Evolutionary conservation across 1,284 basidiomycete genomes (phyloP).

Genomic region (Malassezia nana): DNA sequence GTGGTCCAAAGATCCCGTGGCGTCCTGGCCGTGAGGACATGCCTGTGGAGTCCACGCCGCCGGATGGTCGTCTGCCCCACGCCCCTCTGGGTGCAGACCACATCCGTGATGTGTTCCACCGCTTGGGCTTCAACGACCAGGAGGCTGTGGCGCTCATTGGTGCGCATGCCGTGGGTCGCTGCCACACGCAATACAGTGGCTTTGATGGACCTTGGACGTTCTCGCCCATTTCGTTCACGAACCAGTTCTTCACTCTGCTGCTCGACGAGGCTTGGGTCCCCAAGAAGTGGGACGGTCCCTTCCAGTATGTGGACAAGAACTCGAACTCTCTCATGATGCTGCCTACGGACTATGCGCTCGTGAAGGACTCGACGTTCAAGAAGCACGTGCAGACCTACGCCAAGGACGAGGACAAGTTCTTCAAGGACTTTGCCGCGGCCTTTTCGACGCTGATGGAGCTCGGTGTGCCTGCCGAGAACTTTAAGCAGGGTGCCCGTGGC

Average conservation of each 20-base stretch:
- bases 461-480: conserved; percentile 43
- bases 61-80: conserved; percentile 59
- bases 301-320: conserved; percentile 86
- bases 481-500: conserved; percentile 11
- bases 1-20: conserved; percentile 51
- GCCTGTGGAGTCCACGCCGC: conserved; percentile 47
- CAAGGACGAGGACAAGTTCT: conserved; percentile 43
- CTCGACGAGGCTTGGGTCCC: conserved; percentile 52
- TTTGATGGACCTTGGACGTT: conserved; percentile 47
- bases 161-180: conserved; percentile 53
- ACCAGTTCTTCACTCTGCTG: conserved; percentile 49
- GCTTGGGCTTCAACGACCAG: conserved; percentile 67
- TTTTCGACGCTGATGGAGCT: conserved; percentile 39
- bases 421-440: conserved; percentile 38
- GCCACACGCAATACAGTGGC: conserved; percentile 41
- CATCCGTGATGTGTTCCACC: conserved; percentile 58
- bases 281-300: conserved; percentile 75
- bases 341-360: conserved; percentile 38
- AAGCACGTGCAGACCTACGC: conserved; percentile 42
- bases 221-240: conserved; percentile 42
- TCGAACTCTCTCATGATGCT: conserved; percentile 81
- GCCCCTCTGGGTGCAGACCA: conserved; percentile 74
- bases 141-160: conserved; percentile 56
- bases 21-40: conserved; percentile 53
- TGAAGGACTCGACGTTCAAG: conserved; percentile 38